Evolutionary conservation across 331 rosid species (phyloP), one percentile per base, ranked within the genome.

Genomic region (Prunus yedoensis): DNA sequence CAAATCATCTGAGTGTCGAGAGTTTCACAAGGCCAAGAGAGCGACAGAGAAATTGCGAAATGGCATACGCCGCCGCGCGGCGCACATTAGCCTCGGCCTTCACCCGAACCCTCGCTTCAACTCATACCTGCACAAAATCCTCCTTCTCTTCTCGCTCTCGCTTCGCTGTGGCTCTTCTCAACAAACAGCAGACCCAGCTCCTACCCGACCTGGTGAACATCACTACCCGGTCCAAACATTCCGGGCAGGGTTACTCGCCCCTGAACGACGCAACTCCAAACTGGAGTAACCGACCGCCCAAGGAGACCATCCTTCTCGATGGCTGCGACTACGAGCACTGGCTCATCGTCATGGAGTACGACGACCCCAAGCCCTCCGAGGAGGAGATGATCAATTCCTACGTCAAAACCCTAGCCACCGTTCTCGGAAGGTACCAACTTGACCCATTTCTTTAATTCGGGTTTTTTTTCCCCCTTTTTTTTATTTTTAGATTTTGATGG

Each of bases 251-350:
- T 17, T 88, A 91, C 86, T 91, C 98, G 4, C 96, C 96, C 8
- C 77, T 89, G 53, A 85, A 90, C 75, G 97, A 94, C 50, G 88
- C 97, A 5, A 76, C 91, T 12, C 93, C 93, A 1, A 91, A 86
- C 59, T 88, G 96, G 98, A 94, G 93, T 73, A 91, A 94, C 73
- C 96, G 96, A 16, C 97, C 97, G 2, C 92, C 94, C 2, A 91
- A 89, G 87, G 97, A 91, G 59, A 90, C 95, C 41, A 89, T 94
- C 77, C 91, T 94, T 47, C 95, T 94, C 4, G 95, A 90, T 79
- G 98, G 98, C 59, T 94, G 98, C 61, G 98, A 94, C 60, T 91
- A 91, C 83, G 93, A 94, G 81, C 98, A 94, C 72, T 91, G 98
- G 98, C 96, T 94, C 66, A 81, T 94, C 27, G 86, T 91, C 28